phyloP scores from a whole-genome alignment of 768 basidiomycete genomes.

The Hortiboletus flavorubellus region DNA sequence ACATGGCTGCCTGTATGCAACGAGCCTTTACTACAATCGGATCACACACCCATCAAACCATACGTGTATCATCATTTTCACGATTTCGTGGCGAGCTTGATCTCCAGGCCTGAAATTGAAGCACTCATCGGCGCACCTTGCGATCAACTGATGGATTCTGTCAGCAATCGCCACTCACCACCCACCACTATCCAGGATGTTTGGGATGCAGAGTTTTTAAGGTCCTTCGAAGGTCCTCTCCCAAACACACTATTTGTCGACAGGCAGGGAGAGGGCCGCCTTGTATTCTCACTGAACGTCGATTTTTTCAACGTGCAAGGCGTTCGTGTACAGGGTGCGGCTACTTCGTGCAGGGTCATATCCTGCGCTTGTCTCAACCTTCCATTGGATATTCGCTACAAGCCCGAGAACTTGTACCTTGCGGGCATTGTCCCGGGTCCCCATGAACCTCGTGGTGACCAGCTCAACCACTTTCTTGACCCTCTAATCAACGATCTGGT shows the following conservation, averaged over 20 bases:
- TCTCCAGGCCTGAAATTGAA: conserved; percentile 1
- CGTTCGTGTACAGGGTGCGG: no score
- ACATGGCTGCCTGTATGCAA: neutral
- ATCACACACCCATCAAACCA: neutral
- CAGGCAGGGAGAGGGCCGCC: no score
- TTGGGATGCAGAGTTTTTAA: no score
- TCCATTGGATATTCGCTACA: conserved; percentile 32
- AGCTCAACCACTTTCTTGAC: conserved; percentile 2
- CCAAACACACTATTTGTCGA: no score
- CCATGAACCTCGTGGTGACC: conserved; percentile 28
- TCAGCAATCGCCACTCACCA: no score
- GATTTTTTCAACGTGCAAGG: no score
- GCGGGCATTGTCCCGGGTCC: conserved; percentile 39
- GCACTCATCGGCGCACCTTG: neutral
- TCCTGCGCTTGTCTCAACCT: conserved; percentile 29
- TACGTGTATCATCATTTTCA: conserved; percentile 8
- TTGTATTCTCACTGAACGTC: no score
- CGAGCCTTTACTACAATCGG: neutral
- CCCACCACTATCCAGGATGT: no score
- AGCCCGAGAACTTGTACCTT: conserved; percentile 38
- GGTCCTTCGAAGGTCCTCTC: no score
- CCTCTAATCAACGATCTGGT: conserved; percentile 24
- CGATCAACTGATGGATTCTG: neutral
- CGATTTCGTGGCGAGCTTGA: neutral
- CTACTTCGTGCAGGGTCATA: neutral